phyloP scores from a whole-genome alignment of 148 eudicot genomes.

The Nepenthes gracilis region DNA sequence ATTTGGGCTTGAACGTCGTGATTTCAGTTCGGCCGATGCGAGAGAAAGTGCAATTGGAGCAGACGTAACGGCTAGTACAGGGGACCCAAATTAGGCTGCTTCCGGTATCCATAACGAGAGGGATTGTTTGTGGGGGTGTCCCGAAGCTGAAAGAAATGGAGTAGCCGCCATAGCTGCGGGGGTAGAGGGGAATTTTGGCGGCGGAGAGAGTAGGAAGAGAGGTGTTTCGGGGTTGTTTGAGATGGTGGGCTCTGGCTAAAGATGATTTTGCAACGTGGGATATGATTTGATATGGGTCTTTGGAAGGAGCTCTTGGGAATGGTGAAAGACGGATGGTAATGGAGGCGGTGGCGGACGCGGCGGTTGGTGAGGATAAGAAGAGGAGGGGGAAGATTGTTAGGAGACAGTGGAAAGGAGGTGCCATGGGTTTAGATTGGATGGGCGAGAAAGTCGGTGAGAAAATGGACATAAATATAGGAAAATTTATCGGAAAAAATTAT shows the following conservation, averaged over 20 bases:
- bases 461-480: too few species aligned
- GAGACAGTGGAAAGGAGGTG: constrained; percentile 10
- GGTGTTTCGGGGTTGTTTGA: constrained; percentile 23
- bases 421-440: too few species aligned
- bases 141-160: constrained; percentile 51
- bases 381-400: not conserved
- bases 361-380: not conserved
- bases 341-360: constrained; percentile 13
- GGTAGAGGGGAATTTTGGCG: constrained; percentile 22
- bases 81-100: constrained; percentile 76
- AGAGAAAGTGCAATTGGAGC: constrained; percentile 34
- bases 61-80: constrained; percentile 36
- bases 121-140: constrained; percentile 44
- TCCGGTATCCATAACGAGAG: constrained; percentile 62
- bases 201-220: constrained; percentile 6
- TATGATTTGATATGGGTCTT: constrained; percentile 18
- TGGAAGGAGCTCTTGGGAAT: constrained; percentile 8
- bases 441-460: too few species aligned
- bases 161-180: constrained; percentile 68
- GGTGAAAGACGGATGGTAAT: constrained; percentile 21
- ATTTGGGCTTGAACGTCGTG: constrained; percentile 29
- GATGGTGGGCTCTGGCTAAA: constrained; percentile 38
- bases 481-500: too few species aligned
- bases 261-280: constrained; percentile 33
- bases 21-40: constrained; percentile 14